Percentiles rank a stretch among this genome's conserved stretches.
These are phyloP conservation scores for Pichia inconspicua DNA, from an alignment of 1,139 yeast genomes.

Conservation along the genomic window DNA sequence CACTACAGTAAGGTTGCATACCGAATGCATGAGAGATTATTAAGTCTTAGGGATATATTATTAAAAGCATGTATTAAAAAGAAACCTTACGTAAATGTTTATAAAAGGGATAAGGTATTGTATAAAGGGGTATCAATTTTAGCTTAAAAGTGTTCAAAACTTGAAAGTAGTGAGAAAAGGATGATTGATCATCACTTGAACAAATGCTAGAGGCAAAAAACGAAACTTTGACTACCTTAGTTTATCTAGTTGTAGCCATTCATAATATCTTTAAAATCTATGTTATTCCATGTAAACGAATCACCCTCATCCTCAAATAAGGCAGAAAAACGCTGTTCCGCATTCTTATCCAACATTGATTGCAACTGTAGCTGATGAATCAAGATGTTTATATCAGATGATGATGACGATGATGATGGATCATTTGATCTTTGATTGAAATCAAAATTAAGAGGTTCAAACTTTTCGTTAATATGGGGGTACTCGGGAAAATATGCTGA, in stretches of 20 bases:
- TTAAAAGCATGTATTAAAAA: too few species aligned
- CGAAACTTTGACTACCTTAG: background rate
- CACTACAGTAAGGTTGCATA: too few species aligned
- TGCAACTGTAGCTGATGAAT: slow-evolving; percentile 12
- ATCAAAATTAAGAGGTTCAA: background rate
- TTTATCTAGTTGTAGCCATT: background rate
- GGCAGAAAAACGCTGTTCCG: background rate
- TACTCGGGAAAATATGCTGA: background rate
- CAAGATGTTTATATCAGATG: slow-evolving; percentile 2
- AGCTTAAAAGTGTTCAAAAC: background rate
- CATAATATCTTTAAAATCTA: background rate
- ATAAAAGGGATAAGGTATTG: background rate
- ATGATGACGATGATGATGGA: background rate
- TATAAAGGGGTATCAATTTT: background rate
- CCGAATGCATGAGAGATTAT: too few species aligned
- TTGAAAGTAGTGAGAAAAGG: background rate
- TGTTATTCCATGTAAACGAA: background rate
- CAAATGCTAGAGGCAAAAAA: too few species aligned
- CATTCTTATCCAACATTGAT: slow-evolving; percentile 7
- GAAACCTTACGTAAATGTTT: too few species aligned
- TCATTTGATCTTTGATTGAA: background rate
- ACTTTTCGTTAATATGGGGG: background rate
- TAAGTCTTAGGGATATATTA: too few species aligned
- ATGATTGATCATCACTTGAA: too few species aligned
- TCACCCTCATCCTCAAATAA: slow-evolving; percentile 1